These are phyloP conservation scores for Solanum etuberosum DNA, from an alignment of 257 asterid genomes.

Conservation along the genomic window DNA sequence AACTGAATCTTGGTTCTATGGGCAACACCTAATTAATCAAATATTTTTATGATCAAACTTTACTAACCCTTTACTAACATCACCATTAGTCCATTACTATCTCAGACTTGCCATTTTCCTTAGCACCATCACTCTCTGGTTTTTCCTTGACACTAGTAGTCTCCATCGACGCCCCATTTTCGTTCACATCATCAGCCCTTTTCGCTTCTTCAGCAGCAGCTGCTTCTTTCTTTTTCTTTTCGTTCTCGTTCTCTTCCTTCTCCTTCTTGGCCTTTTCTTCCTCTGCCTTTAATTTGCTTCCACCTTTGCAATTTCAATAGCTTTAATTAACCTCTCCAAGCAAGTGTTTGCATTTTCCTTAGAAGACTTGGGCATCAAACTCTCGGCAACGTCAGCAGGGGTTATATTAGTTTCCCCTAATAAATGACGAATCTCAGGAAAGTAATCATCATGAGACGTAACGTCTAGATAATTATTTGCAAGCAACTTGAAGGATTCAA, in stretches of 20 bases:
- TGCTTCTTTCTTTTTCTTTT: not conserved
- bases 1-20: not conserved
- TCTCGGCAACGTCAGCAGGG: not conserved
- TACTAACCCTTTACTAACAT: not conserved
- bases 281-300: not conserved
- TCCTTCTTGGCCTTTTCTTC: too few relatives aligned
- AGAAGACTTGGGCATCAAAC: not conserved
- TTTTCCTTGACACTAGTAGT: not conserved
- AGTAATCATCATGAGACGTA: not conserved
- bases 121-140: not conserved
- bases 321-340: not conserved
- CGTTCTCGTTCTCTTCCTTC: not conserved
- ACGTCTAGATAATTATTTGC: not conserved
- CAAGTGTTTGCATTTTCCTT: not conserved
- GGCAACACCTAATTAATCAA: not conserved
- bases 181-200: not conserved
- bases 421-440: not conserved
- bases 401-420: not conserved
- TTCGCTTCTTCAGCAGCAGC: not conserved
- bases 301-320: not conserved
- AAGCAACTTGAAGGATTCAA: not conserved
- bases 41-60: not conserved
- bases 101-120: not conserved
- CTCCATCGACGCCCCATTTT: not conserved
- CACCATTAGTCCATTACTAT: not conserved